Evolutionary conservation across 805 yeast species (phyloP).

Genomic region (Scheffersomyces amazonensis): DNA sequence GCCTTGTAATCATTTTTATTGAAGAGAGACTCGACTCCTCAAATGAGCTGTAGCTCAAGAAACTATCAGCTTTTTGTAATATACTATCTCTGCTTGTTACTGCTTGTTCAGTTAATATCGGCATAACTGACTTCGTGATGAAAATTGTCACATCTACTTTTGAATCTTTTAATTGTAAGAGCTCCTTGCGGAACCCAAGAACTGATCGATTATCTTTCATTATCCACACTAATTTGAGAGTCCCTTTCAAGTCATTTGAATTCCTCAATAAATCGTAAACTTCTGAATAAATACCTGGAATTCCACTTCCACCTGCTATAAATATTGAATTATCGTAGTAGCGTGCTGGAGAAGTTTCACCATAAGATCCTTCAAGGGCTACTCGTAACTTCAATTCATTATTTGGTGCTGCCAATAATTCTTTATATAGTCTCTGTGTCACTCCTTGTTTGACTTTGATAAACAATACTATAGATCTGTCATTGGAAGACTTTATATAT

Average conservation of each 20-base stretch:
- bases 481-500: conserved; percentile 17
- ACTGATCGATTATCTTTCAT: conserved; percentile 51
- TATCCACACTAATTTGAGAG: conserved; percentile 58
- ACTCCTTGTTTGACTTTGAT: conserved; percentile 33
- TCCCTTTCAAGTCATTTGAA: conserved; percentile 6
- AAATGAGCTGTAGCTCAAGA: not conserved
- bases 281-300: conserved; percentile 40
- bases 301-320: conserved; percentile 41
- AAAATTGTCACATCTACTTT: conserved; percentile 24
- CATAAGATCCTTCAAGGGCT: conserved; percentile 39
- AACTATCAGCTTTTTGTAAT: conserved; percentile 10
- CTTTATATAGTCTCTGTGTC: conserved; percentile 18
- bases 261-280: conserved; percentile 15
- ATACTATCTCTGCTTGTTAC: not conserved
- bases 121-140: conserved; percentile 24
- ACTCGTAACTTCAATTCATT: conserved; percentile 21
- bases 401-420: conserved; percentile 17
- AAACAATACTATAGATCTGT: conserved; percentile 18
- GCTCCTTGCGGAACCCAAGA: conserved; percentile 45
- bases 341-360: conserved; percentile 30
- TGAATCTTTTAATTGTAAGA: conserved; percentile 18
- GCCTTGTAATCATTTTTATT: conserved; percentile 34
- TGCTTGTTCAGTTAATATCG: conserved; percentile 24
- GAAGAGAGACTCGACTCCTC: conserved; percentile 22
- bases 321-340: conserved; percentile 27